A percentile compares a stretch with the other conserved stretches of the same genome.
Conservation (phyloP, 2,329 filamentous ascomycete genomes). For the Helotiales sp. region DNA sequence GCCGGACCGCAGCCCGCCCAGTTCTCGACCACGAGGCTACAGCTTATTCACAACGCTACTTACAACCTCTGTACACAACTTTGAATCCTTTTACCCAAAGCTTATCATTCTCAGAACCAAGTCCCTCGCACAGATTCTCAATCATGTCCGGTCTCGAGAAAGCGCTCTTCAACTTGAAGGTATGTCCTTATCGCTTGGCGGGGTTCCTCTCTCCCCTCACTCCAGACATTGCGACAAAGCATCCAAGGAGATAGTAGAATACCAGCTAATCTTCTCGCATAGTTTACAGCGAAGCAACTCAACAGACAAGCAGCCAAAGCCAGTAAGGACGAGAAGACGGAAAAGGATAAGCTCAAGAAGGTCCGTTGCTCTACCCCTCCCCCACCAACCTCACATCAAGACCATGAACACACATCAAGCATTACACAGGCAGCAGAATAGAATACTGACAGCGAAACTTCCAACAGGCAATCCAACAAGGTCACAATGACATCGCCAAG, state of each 20-base stretch:
- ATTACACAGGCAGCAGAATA: background rate
- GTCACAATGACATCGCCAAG: constrained; percentile 64
- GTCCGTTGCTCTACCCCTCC: constrained; percentile 39
- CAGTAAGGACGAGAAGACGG: constrained; percentile 62
- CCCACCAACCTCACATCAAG: background rate
- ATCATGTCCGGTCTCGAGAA: constrained; percentile 66
- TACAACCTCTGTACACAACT: constrained; percentile 14
- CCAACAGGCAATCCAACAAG: constrained; percentile 60
- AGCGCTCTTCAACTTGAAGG: constrained; percentile 66
- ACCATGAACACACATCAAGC: background rate
- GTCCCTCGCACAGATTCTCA: constrained; percentile 1
- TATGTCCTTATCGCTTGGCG: constrained; percentile 40
- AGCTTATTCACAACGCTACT: constrained; percentile 3
- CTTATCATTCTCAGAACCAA: background rate
- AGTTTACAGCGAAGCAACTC: constrained; percentile 67
- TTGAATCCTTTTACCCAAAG: background rate
- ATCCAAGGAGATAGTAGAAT: background rate
- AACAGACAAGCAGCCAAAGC: constrained; percentile 66
- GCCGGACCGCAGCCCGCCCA: constrained; percentile 6
- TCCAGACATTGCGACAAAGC: background rate
- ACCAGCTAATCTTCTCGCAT: constrained; percentile 9
- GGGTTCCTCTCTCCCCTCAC: background rate
- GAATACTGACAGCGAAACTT: background rate
- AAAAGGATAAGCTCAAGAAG: constrained; percentile 67
- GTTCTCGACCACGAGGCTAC: constrained; percentile 31